A percentile compares a stretch with the other conserved stretches of the same genome.
These are phyloP conservation scores for Sherardia arvensis DNA, from an alignment of 257 asterid genomes.

Conservation along the genomic window DNA sequence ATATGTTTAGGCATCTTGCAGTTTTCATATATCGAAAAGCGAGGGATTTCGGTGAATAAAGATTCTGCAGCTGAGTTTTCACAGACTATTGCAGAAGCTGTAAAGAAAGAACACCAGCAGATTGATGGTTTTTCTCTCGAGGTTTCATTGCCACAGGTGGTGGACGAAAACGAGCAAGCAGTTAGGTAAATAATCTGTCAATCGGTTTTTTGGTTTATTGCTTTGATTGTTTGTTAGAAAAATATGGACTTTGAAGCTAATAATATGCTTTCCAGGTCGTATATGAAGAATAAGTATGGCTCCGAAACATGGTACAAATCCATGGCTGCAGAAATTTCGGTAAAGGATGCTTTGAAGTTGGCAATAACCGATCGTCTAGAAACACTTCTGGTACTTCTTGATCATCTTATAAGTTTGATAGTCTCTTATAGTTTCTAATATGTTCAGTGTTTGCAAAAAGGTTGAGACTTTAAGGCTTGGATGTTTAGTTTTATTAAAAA, in stretches of 20 bases:
- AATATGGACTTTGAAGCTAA: neutral
- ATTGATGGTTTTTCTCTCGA: slow-evolving; percentile 59
- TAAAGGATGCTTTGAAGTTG: slow-evolving; percentile 64
- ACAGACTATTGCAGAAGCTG: slow-evolving; percentile 33
- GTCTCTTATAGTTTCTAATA: slow-evolving; percentile 1
- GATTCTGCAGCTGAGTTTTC: slow-evolving; percentile 46
- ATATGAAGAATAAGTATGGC: slow-evolving; percentile 43
- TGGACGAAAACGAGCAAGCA: slow-evolving; percentile 58
- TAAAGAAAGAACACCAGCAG: slow-evolving; percentile 45
- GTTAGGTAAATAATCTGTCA: slow-evolving; percentile 43
- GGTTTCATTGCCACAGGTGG: slow-evolving; percentile 55
- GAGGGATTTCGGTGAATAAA: slow-evolving; percentile 33
- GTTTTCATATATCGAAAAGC: slow-evolving; percentile 41
- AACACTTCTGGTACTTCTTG: slow-evolving; percentile 46
- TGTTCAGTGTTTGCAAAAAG: neutral
- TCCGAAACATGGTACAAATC: slow-evolving; percentile 51
- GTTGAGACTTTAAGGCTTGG: neutral
- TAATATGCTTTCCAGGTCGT: slow-evolving; percentile 41
- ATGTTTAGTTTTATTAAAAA: neutral
- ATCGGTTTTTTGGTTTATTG: slow-evolving; percentile 5
- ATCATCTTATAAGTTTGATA: slow-evolving; percentile 6
- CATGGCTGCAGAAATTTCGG: slow-evolving; percentile 25
- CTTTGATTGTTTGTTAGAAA: neutral
- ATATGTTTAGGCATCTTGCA: slow-evolving; percentile 71
- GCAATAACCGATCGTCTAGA: slow-evolving; percentile 47